These are phyloP conservation scores for Scytalidium lignicola DNA, from an alignment of 2,329 filamentous ascomycete genomes.

Conservation along the genomic window DNA sequence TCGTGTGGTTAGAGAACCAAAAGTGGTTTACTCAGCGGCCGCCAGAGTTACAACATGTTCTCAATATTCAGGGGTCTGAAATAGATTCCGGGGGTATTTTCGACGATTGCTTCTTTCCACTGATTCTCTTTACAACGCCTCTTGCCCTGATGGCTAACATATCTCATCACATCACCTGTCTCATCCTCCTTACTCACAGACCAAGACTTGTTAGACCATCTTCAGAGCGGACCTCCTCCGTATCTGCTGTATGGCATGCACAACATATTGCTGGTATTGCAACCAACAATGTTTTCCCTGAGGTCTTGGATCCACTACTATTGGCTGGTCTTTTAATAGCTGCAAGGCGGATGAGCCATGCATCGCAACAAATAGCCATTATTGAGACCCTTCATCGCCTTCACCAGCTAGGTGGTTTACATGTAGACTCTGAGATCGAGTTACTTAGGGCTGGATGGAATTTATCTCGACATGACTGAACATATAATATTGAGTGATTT, in stretches of 20 bases:
- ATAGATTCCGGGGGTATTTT: not conserved
- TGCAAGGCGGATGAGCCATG: not conserved
- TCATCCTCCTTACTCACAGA: constrained; percentile 2
- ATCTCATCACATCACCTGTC: not conserved
- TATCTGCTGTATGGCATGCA: not conserved
- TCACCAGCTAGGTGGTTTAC: not conserved
- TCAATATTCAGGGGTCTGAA: constrained; percentile 1
- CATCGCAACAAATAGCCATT: not conserved
- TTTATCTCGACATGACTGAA: not conserved
- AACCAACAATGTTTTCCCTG: not conserved
- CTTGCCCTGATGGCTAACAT: constrained; percentile 1
- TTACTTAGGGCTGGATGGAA: not conserved
- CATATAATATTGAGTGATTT: no score
- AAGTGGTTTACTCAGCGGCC: constrained; percentile 2
- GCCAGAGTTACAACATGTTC: constrained; percentile 2
- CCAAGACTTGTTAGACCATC: constrained; percentile 2
- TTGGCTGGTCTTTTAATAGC: not conserved
- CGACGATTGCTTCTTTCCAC: constrained; percentile 1
- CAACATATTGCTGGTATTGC: not conserved
- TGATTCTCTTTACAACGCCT: constrained; percentile 4
- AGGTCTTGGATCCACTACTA: not conserved
- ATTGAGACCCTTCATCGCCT: not conserved
- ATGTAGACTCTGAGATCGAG: not conserved
- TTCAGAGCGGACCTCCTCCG: not conserved
- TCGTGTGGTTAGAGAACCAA: constrained; percentile 3